Evolutionary conservation across 2,329 filamentous ascomycete genomes (phyloP), one percentile per base, ranked within the genome.

Genomic region (Exophiala dermatitidis): DNA sequence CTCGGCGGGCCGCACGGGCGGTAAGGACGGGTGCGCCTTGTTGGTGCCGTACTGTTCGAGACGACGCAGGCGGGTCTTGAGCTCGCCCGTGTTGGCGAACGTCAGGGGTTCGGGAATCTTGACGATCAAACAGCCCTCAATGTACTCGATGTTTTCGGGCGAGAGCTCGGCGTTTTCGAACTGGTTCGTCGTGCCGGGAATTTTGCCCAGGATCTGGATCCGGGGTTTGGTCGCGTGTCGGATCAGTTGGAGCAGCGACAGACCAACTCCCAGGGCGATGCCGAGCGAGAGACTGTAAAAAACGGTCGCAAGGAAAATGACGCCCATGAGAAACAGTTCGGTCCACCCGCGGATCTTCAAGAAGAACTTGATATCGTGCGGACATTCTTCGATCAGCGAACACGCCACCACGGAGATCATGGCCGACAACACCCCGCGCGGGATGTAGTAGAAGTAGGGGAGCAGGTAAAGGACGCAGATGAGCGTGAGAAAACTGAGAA

Each of bases 51-150:
- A 95, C 26, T 90, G 79, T 69, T 97, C 93, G 1, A 98, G 77
- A 4, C 93, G 77, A 4, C 86, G 79, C 7, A 98, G 77, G 3
- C 93, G 80, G 48, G 84, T 85, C 69, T 94, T 95, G 42, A 98
- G 75, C 62, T 93, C 88, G 44, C 90, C 93, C 0, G 93, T 97
- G 68, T 98, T 98, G 65, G 91, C 91, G 68, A 98, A 98, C 0
- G 91, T 97, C 47, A 98, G 75, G 0, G 93, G 93, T 67, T 98
- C 93, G 0, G 93, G 91, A 51, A 98, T 97, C 75, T 97, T 97
- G 64, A 97, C 89, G 56, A 98, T 95, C 6, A 98, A 75, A 56
- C 88, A 94, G 10, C 91, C 88, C 60, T 96, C 90, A 49, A 96
- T 80, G 64, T 95, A 90, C 67, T 97, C 91, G 2, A 97, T 77